These are phyloP conservation scores for Globisporangium orthogonon DNA, from an alignment of 352 stramenopile species.

Conservation along the genomic window DNA sequence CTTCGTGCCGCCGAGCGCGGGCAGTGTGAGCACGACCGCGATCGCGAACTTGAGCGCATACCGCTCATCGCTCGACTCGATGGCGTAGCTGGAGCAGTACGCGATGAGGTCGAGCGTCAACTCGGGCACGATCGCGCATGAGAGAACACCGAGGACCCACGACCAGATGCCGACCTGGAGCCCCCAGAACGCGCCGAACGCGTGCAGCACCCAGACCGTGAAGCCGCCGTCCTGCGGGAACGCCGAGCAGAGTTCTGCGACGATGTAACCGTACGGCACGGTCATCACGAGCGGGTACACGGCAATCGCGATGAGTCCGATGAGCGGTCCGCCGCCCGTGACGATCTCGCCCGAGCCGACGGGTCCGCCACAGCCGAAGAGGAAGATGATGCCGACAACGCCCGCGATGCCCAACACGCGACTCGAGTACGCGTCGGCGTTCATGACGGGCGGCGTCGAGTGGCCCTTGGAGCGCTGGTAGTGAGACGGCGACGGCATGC, in stretches of 20 bases:
- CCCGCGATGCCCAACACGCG: constrained; percentile 19
- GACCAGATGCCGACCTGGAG: constrained; percentile 65
- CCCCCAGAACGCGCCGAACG: constrained; percentile 82
- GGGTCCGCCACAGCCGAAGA: constrained; percentile 20
- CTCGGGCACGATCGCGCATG: constrained; percentile 48
- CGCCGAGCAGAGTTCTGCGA: constrained; percentile 82
- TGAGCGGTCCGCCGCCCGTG: constrained; percentile 23
- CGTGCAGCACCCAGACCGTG: constrained; percentile 85
- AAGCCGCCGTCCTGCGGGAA: constrained; percentile 83
- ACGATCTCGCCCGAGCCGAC: constrained; percentile 22
- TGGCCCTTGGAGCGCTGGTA: too few relatives aligned
- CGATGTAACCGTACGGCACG: constrained; percentile 86
- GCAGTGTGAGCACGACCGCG: constrained; percentile 10
- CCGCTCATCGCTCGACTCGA: not conserved
- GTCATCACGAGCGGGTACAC: constrained; percentile 87
- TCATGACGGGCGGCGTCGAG: too few relatives aligned
- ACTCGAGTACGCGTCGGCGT: constrained; percentile 2
- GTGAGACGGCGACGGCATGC: too few relatives aligned
- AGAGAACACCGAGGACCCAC: constrained; percentile 74
- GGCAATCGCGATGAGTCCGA: constrained; percentile 70
- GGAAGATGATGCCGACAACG: constrained; percentile 23
- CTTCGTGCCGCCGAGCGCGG: constrained; percentile 16
- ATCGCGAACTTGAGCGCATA: constrained; percentile 18
- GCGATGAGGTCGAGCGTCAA: constrained; percentile 15
- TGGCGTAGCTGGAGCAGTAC: not conserved